Conservation (phyloP, 1,284 basidiomycete species). For the Sporisorium iseilematis-ciliati region DNA sequence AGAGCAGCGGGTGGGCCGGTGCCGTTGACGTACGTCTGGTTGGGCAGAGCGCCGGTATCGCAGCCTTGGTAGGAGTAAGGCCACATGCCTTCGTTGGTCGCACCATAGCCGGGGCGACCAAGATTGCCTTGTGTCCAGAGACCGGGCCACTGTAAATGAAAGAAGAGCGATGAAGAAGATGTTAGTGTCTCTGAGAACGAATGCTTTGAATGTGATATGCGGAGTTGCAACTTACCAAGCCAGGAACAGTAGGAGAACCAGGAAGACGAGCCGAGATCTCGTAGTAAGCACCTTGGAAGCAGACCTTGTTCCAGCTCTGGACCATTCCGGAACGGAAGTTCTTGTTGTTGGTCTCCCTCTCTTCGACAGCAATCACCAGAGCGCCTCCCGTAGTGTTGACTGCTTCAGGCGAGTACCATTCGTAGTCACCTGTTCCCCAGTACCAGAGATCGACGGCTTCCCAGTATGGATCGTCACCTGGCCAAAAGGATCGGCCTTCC, state of each 20-base stretch:
- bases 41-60: conserved; percentile 65
- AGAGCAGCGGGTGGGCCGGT: conserved; percentile 56
- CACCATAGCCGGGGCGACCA: conserved; percentile 67
- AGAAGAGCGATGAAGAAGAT: background rate
- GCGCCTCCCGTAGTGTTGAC: conserved; percentile 58
- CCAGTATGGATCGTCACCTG: conserved; percentile 69
- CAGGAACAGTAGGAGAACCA: conserved; percentile 28
- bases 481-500: conserved; percentile 76
- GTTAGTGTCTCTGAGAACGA: background rate
- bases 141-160: conserved; percentile 70
- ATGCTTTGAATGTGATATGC: background rate
- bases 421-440: conserved; percentile 65
- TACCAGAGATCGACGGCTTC: conserved; percentile 74
- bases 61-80: conserved; percentile 71
- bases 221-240: conserved; percentile 9
- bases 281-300: conserved; percentile 69
- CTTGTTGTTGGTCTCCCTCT: conserved; percentile 58
- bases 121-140: conserved; percentile 67
- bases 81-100: conserved; percentile 68
- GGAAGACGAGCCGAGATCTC: conserved; percentile 55
- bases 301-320: conserved; percentile 69
- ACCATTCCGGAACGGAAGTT: conserved; percentile 69
- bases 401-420: conserved; percentile 70
- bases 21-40: conserved; percentile 58
- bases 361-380: conserved; percentile 61